Evolutionary conservation across 345 rosid genomes (phyloP).

Genomic region (Microthlaspi erraticum): DNA sequence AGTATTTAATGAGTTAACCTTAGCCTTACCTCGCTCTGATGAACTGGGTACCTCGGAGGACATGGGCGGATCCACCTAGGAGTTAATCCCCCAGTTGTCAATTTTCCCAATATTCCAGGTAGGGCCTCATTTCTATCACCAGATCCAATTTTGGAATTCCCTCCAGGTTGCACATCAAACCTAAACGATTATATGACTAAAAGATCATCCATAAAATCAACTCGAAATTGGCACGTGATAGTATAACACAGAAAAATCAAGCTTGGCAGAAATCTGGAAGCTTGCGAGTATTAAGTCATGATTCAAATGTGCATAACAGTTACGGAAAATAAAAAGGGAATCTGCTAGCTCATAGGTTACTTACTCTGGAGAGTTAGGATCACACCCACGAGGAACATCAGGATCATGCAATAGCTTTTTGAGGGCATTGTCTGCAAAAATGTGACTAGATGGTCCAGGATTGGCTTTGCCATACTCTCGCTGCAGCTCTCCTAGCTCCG

Average conservation of each 20-base stretch:
- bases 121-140: conserved; percentile 84
- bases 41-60: conserved; percentile 83
- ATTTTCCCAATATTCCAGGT: conserved; percentile 56
- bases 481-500: conserved; percentile 71
- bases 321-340: conserved; percentile 13
- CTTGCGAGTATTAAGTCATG: conserved; percentile 10
- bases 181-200: conserved; percentile 48
- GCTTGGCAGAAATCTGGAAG: conserved; percentile 23
- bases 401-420: conserved; percentile 80
- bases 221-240: conserved; percentile 21
- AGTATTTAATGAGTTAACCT: not conserved
- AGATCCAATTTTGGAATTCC: conserved; percentile 73
- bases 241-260: not conserved
- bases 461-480: conserved; percentile 61
- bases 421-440: conserved; percentile 50
- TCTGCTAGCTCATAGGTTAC: conserved; percentile 37
- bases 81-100: conserved; percentile 59
- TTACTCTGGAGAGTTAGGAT: conserved; percentile 79
- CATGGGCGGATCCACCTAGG: conserved; percentile 85
- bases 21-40: conserved; percentile 72
- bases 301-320: conserved; percentile 20
- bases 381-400: conserved; percentile 76
- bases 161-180: conserved; percentile 83
- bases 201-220: conserved; percentile 34
- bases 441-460: conserved; percentile 53